Conservation (phyloP, 169 alveolate species). For the Cryptosporidium canis region DNA sequence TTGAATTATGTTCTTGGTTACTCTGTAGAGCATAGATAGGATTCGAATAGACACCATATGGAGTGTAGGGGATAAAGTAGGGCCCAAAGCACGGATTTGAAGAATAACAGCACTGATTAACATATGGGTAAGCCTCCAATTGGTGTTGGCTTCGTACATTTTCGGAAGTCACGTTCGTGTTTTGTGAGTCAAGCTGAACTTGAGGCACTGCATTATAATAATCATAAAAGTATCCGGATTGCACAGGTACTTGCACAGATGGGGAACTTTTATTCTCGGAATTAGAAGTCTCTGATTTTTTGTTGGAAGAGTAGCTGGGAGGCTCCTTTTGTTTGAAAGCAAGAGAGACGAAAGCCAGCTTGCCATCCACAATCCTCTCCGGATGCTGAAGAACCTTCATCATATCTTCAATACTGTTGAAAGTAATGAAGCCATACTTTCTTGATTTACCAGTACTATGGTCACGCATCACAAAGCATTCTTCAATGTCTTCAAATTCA, state of each 20-base stretch:
- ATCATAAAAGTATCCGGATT: slow-evolving; percentile 33
- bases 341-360: slow-evolving; percentile 78
- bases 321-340: slow-evolving; percentile 76
- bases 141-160: slow-evolving; percentile 43
- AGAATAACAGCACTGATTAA: slow-evolving; percentile 47
- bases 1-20: slow-evolving; percentile 4
- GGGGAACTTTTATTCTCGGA: background rate
- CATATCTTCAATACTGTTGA: slow-evolving; percentile 76
- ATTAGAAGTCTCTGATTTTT: background rate
- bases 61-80: slow-evolving; percentile 34
- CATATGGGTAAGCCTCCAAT: slow-evolving; percentile 37
- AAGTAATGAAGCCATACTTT: slow-evolving; percentile 81
- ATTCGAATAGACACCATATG: slow-evolving; percentile 66
- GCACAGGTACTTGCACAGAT: slow-evolving; percentile 15
- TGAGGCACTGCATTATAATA: slow-evolving; percentile 34
- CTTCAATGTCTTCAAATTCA: slow-evolving; percentile 79
- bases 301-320: slow-evolving; percentile 1
- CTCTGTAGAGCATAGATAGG: slow-evolving; percentile 6
- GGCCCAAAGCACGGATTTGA: slow-evolving; percentile 49
- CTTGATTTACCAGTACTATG: slow-evolving; percentile 78
- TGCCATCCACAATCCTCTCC: slow-evolving; percentile 79
- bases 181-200: slow-evolving; percentile 26
- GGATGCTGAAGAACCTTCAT: slow-evolving; percentile 81
- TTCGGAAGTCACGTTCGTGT: slow-evolving; percentile 11
- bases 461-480: slow-evolving; percentile 79